These are phyloP conservation scores for Phytopythium chamaehyphon DNA, from an alignment of 352 stramenopile species.

Conservation along the genomic window DNA sequence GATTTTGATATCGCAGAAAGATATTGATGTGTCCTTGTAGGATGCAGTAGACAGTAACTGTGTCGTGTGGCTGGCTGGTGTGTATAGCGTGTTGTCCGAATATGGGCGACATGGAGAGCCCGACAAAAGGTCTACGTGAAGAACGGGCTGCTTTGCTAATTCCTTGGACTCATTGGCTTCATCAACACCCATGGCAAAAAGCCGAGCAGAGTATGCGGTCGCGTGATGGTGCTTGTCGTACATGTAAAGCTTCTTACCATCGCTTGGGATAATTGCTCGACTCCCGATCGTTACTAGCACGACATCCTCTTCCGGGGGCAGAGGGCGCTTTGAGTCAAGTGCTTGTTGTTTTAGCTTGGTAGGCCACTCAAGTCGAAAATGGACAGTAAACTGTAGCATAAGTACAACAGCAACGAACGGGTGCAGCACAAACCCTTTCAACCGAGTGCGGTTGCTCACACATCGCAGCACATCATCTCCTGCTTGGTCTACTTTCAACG, in stretches of 20 bases:
- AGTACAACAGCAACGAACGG: slow-evolving; percentile 76
- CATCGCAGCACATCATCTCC: slow-evolving; percentile 68
- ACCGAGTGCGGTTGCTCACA: slow-evolving; percentile 35
- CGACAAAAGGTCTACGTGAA: slow-evolving; percentile 70
- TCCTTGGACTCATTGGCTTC: slow-evolving; percentile 9
- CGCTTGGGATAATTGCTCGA: slow-evolving; percentile 58
- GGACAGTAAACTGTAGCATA: slow-evolving; percentile 84
- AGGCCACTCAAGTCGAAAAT: slow-evolving; percentile 73
- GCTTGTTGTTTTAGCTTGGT: slow-evolving; percentile 61
- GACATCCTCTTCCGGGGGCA: slow-evolving; percentile 67
- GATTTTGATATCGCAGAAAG: slow-evolving; percentile 62
- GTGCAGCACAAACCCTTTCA: slow-evolving; percentile 78
- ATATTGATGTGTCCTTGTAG: slow-evolving; percentile 48
- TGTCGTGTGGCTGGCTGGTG: slow-evolving; percentile 32
- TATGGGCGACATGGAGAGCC: slow-evolving; percentile 63
- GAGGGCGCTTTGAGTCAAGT: slow-evolving; percentile 45
- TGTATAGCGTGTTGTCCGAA: slow-evolving; percentile 74
- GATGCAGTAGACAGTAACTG: slow-evolving; percentile 20
- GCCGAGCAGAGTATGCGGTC: slow-evolving; percentile 13
- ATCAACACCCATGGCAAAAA: slow-evolving; percentile 15
- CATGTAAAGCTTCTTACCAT: slow-evolving; percentile 74
- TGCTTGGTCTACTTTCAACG: slow-evolving; percentile 58
- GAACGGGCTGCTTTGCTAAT: slow-evolving; percentile 23
- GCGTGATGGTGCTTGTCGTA: slow-evolving; percentile 55
- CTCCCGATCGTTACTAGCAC: slow-evolving; percentile 71